Percentiles rank a stretch among this genome's conserved stretches.
phyloP scores from a whole-genome alignment of 225 moss, liverwort and hornwort species.

The Marchantia polymorpha region DNA sequence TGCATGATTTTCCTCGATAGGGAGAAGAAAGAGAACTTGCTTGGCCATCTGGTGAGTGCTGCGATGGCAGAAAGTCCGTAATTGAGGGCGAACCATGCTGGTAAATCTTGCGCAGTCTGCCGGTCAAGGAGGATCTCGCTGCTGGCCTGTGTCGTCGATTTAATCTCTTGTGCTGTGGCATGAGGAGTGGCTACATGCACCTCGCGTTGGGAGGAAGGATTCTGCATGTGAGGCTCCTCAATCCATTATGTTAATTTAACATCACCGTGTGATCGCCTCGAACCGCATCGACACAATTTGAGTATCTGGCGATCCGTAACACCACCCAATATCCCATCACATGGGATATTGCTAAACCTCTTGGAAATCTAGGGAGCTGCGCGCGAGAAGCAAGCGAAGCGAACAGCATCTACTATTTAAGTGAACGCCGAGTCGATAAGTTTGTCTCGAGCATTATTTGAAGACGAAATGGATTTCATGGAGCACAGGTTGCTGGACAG shows the following conservation, averaged over 20 bases:
- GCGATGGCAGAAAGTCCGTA: background rate
- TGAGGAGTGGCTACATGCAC: constrained; percentile 1
- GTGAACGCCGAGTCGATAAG: background rate
- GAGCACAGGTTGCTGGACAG: constrained; percentile 27
- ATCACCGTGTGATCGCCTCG: background rate
- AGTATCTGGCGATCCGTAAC: background rate
- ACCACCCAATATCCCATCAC: background rate
- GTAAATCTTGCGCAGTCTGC: background rate
- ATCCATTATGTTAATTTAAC: background rate
- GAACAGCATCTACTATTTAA: background rate
- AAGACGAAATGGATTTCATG: background rate
- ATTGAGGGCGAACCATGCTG: background rate
- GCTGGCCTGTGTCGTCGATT: background rate
- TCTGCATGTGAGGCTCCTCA: background rate
- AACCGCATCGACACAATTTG: background rate
- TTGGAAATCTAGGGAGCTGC: background rate
- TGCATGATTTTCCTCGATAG: background rate
- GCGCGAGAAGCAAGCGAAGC: constrained; percentile 6
- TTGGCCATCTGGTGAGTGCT: background rate
- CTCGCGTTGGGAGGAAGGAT: background rate
- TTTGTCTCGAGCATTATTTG: background rate
- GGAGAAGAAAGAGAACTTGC: background rate
- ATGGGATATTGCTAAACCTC: background rate
- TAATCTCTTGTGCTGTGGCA: background rate
- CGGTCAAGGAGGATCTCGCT: background rate